A percentile compares a stretch with the other conserved stretches of the same genome.
These are phyloP conservation scores for Diaporthe sp. DNA, from an alignment of 2,329 filamentous ascomycete species.

Conservation along the genomic window DNA sequence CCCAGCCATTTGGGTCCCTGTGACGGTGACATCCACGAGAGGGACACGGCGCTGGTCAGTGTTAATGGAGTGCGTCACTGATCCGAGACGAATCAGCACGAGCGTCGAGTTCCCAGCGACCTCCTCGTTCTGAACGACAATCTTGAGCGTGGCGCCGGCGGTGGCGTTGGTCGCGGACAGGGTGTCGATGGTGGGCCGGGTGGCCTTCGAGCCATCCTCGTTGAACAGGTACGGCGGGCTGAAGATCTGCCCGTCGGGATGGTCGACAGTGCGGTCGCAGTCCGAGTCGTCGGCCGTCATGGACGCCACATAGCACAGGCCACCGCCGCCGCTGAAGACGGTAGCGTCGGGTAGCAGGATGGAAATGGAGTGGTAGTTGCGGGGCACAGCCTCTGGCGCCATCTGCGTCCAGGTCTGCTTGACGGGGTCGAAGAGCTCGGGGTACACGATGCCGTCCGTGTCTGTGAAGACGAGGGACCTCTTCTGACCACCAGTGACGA, in stretches of 20 bases:
- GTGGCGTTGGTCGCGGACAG: neutral
- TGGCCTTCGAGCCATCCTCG: slow-evolving; percentile 40
- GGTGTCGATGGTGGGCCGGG: slow-evolving; percentile 54
- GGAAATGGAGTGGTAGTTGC: slow-evolving; percentile 58
- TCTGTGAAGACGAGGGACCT: slow-evolving; percentile 54
- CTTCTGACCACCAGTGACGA: slow-evolving; percentile 55
- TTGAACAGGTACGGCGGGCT: slow-evolving; percentile 64
- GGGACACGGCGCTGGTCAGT: slow-evolving; percentile 65
- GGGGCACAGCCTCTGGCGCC: slow-evolving; percentile 48
- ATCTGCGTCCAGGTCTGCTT: slow-evolving; percentile 50
- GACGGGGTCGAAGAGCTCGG: slow-evolving; percentile 56
- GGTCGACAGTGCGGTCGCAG: slow-evolving; percentile 50
- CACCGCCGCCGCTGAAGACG: slow-evolving; percentile 61
- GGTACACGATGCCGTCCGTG: slow-evolving; percentile 48
- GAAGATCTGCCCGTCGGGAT: slow-evolving; percentile 64
- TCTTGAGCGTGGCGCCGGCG: slow-evolving; percentile 45
- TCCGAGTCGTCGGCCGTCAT: slow-evolving; percentile 35
- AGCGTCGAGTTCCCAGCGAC: slow-evolving; percentile 44
- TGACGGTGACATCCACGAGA: neutral
- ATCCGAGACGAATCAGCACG: slow-evolving; percentile 58
- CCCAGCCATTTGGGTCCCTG: neutral
- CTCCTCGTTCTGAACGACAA: slow-evolving; percentile 46
- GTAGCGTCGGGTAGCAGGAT: slow-evolving; percentile 59
- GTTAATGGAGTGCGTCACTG: slow-evolving; percentile 62
- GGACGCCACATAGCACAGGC: slow-evolving; percentile 58